A percentile compares a stretch with the other conserved stretches of the same genome.
phyloP scores from a whole-genome alignment of 2,329 filamentous ascomycete species.

The Pyrenophora seminiperda region DNA sequence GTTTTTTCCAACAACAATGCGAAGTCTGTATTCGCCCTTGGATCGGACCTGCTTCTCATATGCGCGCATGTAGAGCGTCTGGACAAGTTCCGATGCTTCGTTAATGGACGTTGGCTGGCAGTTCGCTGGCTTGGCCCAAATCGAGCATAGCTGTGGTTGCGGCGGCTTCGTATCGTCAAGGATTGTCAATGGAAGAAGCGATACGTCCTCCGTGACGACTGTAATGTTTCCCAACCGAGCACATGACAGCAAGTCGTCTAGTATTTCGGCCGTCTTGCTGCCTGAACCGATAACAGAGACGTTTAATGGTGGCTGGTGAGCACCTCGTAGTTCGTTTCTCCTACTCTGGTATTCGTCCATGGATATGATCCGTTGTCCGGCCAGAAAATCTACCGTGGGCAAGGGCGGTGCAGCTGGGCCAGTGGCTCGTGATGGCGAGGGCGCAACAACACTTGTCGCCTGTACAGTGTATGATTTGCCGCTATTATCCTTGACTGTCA shows the following conservation, averaged over 20 bases:
- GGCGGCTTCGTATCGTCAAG: slow-evolving; percentile 34
- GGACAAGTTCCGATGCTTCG: slow-evolving; percentile 38
- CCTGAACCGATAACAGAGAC: slow-evolving; percentile 41
- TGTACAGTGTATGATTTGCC: slow-evolving; percentile 33
- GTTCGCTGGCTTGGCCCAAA: slow-evolving; percentile 41
- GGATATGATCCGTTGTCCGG: slow-evolving; percentile 43
- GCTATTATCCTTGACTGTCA: slow-evolving; percentile 32
- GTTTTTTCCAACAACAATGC: slow-evolving; percentile 35
- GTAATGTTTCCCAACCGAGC: slow-evolving; percentile 44
- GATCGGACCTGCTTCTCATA: slow-evolving; percentile 46
- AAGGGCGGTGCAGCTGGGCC: slow-evolving; percentile 26
- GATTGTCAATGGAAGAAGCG: slow-evolving; percentile 36
- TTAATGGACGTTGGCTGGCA: slow-evolving; percentile 25
- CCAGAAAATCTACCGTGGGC: slow-evolving; percentile 35
- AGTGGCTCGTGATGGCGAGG: slow-evolving; percentile 27
- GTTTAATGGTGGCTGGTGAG: slow-evolving; percentile 37
- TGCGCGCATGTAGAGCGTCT: slow-evolving; percentile 41
- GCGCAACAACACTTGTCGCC: slow-evolving; percentile 36
- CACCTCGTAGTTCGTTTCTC: slow-evolving; percentile 37
- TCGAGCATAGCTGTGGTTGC: slow-evolving; percentile 41
- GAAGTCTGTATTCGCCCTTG: slow-evolving; percentile 39
- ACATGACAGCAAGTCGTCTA: slow-evolving; percentile 43
- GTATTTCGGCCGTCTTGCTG: slow-evolving; percentile 34
- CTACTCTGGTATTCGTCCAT: slow-evolving; percentile 39
- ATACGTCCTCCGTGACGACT: slow-evolving; percentile 41